Base-by-base conservation (phyloP, 306 rosid species). In the Hippophae tibetana region DNA sequence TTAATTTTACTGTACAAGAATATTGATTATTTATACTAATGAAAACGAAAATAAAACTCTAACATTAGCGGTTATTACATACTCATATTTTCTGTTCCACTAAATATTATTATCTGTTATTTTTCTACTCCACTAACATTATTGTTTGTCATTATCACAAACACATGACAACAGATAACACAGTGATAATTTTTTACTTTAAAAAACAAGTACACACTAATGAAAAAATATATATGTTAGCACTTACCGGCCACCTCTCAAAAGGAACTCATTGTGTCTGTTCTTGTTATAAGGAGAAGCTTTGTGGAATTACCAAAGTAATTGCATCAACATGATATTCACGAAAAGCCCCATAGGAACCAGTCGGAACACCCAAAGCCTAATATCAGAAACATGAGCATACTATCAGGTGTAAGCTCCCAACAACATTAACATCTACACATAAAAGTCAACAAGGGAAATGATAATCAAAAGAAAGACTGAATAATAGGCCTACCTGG, bases 281-380 rank as follows among this genome's bases (percentile, higher is more conserved):
- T 48, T 76, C 64, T 72, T 74, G 73, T 76, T 76, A 67, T 74
- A 48, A 62, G 73, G 70, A 49, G 82, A 77, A 74, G 73, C 70
- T 74, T 74, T 83, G 10, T 46, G 84, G 78, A 74, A 92, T 69
- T 76, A 87, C 96, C 76, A 92, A 54, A 63, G 95, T 92, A 65
- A 92, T 78, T 56, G 98, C 96, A 61, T 92, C 98, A 67, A 92
- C 83, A 84, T 92, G 96, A 69, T 85, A 92, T 76, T 87, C 98
- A 58, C 98, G 93, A 64, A 87, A 92, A 71, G 88, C 98, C 52
- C 98, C 98, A 52, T 87, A 96, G 31, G 98, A 70, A 69, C 98
- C 96, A 1, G 95, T 85, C n/a, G 98, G 98, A 74, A 88, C 75
- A 50, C 98, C 98, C 80, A 87, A 77, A 71, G 83, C 96, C 98